Base-by-base conservation (phyloP, 2,329 filamentous ascomycete genomes). In the Fusarium nurragi region DNA sequence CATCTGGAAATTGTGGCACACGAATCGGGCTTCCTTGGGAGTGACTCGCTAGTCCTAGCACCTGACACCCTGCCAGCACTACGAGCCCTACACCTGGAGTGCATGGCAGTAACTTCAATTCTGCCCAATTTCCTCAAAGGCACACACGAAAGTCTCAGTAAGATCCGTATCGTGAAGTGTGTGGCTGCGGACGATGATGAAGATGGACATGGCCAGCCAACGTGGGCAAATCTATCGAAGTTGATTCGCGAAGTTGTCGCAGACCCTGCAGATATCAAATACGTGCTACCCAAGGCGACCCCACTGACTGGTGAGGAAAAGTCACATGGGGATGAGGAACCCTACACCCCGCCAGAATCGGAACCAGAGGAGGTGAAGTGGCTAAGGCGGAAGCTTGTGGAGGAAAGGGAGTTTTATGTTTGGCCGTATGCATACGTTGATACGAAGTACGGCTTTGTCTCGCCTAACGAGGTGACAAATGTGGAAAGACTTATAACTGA, bases 361-460 rank as follows among this genome's bases (percentile, higher is more conserved):
- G 54, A 60, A 16, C 28, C 40, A 3, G 30, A 30, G 5, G 38
- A 25, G n/a, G 12, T 49, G 1, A 30, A 22, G 9, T 40, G 5
- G 1, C n/a, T 57, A 18, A 25, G 54, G 1, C 38, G 13, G 21
- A 49, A 14, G 6, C 5, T 37, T 1, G 26, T 28, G 1, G 40
- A 51, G 9, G 30, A 47, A 5, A 14, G 38, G 4, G 36, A 39
- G 2, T n/a, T 46, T n/a, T 26, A 40, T 18, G 39, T 55, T 1
- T 64, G 54, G 60, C 61, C 54, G 1, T 60, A 64, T 19, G 54
- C 11, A 1, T 16, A 34, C 12, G 4, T 44, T n/a, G 25, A 50
- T 43, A 38, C 47, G 3, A 45, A 40, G 13, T 64, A 45, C 28
- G 60, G 59, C 4, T 21, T 14, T 14, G 2, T 23, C 2, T 26